Evolutionary conservation across 2,329 filamentous ascomycete species (phyloP).

Genomic region (Rachicladosporium sp.): DNA sequence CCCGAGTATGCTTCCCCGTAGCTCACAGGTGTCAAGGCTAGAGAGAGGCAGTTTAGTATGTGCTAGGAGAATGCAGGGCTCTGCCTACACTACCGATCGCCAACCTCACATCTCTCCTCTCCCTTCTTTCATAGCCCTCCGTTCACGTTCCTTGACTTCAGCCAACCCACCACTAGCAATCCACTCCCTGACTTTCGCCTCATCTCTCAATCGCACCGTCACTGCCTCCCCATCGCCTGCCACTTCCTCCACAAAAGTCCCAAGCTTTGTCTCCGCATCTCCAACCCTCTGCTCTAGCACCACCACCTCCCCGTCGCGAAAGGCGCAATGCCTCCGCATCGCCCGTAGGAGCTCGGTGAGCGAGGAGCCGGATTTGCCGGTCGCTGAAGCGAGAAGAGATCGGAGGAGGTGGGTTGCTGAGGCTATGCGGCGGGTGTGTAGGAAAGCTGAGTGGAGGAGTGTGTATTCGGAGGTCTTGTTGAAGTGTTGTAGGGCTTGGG

Average conservation of each 20-base stretch:
- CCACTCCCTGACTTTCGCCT: conserved; percentile 9
- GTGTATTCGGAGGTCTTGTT: conserved; percentile 12
- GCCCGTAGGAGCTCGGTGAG: conserved; percentile 18
- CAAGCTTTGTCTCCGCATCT: conserved; percentile 14
- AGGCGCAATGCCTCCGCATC: conserved; percentile 15
- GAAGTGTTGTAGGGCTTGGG: conserved; percentile 38
- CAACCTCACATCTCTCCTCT: too few species aligned
- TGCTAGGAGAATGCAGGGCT: too few species aligned
- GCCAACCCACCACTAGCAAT: conserved; percentile 2
- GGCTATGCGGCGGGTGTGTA: conserved; percentile 11
- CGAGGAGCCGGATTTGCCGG: conserved; percentile 10
- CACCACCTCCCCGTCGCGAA: conserved; percentile 6
- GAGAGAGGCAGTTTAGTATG: too few species aligned
- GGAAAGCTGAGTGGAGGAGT: conserved; percentile 8
- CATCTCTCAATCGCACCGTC: conserved; percentile 6
- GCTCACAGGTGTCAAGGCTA: too few species aligned
- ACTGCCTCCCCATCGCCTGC: background rate
- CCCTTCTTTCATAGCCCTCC: too few species aligned
- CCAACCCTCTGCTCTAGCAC: conserved; percentile 9
- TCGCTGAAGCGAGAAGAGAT: conserved; percentile 9
- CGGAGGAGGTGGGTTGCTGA: conserved; percentile 13
- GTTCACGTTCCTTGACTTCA: too few species aligned
- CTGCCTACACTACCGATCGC: too few species aligned
- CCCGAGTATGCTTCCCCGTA: too few species aligned
- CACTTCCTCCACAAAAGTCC: conserved; percentile 7